phyloP scores from a whole-genome alignment of 1,284 basidiomycete genomes.

The Leccinum subrobustum region DNA sequence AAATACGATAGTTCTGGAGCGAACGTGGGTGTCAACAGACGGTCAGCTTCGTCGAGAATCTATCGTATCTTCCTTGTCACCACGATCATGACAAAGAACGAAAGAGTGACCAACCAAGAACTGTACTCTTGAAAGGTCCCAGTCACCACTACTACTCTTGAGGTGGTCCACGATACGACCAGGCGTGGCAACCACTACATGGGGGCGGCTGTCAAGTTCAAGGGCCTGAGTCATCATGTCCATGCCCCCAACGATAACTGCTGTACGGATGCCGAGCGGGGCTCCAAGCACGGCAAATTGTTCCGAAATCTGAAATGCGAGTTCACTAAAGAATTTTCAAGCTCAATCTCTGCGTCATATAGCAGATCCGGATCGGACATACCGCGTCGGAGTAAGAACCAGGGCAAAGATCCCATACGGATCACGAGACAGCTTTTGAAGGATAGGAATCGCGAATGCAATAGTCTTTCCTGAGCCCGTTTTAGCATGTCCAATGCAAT shows the following conservation, averaged over 20 bases:
- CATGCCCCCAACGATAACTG: conserved; percentile 96
- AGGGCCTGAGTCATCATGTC: conserved; percentile 96
- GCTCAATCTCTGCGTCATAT: neutral
- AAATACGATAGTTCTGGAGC: conserved; percentile 82
- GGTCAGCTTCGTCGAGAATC: conserved; percentile 96
- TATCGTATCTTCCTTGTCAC: conserved; percentile 34
- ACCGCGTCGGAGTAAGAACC: conserved; percentile 93
- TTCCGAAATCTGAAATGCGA: conserved; percentile 96
- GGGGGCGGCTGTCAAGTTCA: conserved; percentile 84
- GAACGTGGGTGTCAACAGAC: conserved; percentile 89
- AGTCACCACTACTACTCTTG: conserved; percentile 75
- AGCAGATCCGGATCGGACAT: conserved; percentile 22
- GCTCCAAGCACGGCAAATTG: conserved; percentile 93
- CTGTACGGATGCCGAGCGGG: conserved; percentile 77
- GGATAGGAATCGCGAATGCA: conserved; percentile 93
- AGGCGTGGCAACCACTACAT: conserved; percentile 95
- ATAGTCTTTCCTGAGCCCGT: conserved; percentile 98
- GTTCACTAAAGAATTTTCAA: conserved; percentile 57
- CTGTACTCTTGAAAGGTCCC: conserved; percentile 83
- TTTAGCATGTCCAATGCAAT: conserved; percentile 97
- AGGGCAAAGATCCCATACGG: conserved; percentile 95
- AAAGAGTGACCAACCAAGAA: conserved; percentile 64
- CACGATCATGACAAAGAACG: neutral
- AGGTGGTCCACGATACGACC: conserved; percentile 94
- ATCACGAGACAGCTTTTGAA: conserved; percentile 85